These are phyloP conservation scores for Coemansia sp. DNA, from an alignment of 192 early-diverging fungal genomes.

Conservation along the genomic window DNA sequence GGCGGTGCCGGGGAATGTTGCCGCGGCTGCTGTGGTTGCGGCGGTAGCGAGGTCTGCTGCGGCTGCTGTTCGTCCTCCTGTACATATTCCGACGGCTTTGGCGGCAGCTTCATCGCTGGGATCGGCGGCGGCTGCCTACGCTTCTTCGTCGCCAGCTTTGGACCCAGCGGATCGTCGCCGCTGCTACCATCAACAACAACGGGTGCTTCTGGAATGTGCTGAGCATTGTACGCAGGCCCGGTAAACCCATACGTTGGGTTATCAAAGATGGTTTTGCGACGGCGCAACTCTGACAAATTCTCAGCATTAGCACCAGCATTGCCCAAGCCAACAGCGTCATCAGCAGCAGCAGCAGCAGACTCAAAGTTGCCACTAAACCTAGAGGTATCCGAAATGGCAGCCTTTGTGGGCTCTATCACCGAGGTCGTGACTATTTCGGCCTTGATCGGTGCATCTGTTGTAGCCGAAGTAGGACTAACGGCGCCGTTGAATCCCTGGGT, in stretches of 20 bases:
- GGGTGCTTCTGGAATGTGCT: background rate
- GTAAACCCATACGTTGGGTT: conserved; percentile 53
- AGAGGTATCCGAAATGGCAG: background rate
- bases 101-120: conserved; percentile 15
- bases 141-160: background rate
- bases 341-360: background rate
- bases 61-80: background rate
- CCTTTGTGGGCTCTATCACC: background rate
- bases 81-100: conserved; percentile 25
- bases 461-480: background rate
- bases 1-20: conserved; percentile 5
- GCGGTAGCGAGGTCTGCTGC: too few species aligned
- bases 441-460: background rate
- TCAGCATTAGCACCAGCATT: background rate
- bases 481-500: conserved; percentile 23
- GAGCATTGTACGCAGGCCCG: conserved; percentile 15
- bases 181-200: background rate
- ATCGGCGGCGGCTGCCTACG: conserved; percentile 25
- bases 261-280: conserved; percentile 62
- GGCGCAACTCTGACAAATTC: conserved; percentile 4
- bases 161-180: conserved; percentile 15
- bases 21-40: too few species aligned
- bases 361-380: background rate
- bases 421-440: background rate
- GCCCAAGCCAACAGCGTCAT: background rate